Evolutionary conservation across 148 eudicot species (phyloP), one percentile per base, ranked within the genome.

Genomic region (Suaeda aralocaspica): DNA sequence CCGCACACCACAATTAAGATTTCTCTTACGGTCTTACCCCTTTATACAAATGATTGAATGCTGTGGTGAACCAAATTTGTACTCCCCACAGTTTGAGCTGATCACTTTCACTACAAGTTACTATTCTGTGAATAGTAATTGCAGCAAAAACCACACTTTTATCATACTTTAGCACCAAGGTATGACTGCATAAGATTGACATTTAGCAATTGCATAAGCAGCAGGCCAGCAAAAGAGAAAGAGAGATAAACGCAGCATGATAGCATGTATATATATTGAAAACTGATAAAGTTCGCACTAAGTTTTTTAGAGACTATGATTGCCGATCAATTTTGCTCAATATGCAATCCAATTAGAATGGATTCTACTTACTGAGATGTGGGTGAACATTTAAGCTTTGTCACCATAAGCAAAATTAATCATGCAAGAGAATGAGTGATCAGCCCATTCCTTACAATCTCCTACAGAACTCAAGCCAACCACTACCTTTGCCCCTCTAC

Each of bases 81-180:
- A 36, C 61, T 28, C 60, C 41, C 29, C 31, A 13, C 28, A 14
- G 30, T 39, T 25, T 8, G 14, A 36, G 49, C n/a, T n/a, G 62
- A 36, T 34, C 30, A n/a, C 28, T 16, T 61, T 31, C 45, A n/a
- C 21, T 28, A 31, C 1, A 12, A 49, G 33, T 69, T 52, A 55
- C 69, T 66, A 28, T 19, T 14, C 67, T 6, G 46, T 49, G 59
- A 58, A 33, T 22, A 0, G 31, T 63, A 49, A 61, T 49, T 53
- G 31, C 31, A 36, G 25, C 57, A 36, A 65, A 69, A 25, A 2
- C 34, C 66, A 39, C 30, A 18, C 28, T 21, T n/a, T 48, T 10
- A 14, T 67, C 76, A 72, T 59, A 36, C 68, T 72, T 51, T 49
- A 42, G 68, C 46, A 61, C 80, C 80, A 41, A 70, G 71, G 74